Evolutionary conservation across 2,329 filamentous ascomycete genomes (phyloP).

Genomic region (Leptographium flavum): DNA sequence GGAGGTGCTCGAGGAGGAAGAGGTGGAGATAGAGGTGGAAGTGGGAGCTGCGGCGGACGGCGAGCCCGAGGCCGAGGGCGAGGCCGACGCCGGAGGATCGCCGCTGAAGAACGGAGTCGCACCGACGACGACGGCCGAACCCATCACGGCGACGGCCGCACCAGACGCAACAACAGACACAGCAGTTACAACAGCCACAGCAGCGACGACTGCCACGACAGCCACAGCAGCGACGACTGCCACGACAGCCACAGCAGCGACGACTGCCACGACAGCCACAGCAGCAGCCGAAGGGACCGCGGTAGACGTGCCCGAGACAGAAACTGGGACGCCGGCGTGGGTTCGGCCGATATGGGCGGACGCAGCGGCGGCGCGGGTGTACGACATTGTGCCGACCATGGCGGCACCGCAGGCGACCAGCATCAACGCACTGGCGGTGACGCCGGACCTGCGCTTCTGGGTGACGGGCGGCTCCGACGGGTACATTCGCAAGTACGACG

Average conservation of each 20-base stretch:
- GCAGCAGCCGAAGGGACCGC: slow-evolving; percentile 6
- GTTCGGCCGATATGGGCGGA: slow-evolving; percentile 51
- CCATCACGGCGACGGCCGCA: too few relatives aligned
- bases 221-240: neutral
- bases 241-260: slow-evolving; percentile 20
- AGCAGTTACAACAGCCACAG: neutral
- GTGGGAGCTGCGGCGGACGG: slow-evolving; percentile 12
- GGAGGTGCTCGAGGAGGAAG: slow-evolving; percentile 27
- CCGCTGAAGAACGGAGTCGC: too few relatives aligned
- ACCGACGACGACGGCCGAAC: neutral
- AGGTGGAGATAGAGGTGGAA: slow-evolving; percentile 31
- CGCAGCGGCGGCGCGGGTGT: slow-evolving; percentile 63
- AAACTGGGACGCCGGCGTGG: neutral
- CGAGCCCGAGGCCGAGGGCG: neutral
- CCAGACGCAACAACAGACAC: neutral
- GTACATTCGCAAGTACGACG: slow-evolving; percentile 95
- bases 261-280: neutral
- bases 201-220: slow-evolving; percentile 1
- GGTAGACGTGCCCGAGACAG: slow-evolving; percentile 8
- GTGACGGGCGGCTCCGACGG: slow-evolving; percentile 90
- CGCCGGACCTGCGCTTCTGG: slow-evolving; percentile 87
- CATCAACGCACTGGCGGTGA: slow-evolving; percentile 83
- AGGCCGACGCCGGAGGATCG: slow-evolving; percentile 7
- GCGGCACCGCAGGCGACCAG: slow-evolving; percentile 92
- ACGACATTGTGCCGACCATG: slow-evolving; percentile 95